Conservation (phyloP, 768 basidiomycete genomes). For the Suillus fuscotomentosus region DNA sequence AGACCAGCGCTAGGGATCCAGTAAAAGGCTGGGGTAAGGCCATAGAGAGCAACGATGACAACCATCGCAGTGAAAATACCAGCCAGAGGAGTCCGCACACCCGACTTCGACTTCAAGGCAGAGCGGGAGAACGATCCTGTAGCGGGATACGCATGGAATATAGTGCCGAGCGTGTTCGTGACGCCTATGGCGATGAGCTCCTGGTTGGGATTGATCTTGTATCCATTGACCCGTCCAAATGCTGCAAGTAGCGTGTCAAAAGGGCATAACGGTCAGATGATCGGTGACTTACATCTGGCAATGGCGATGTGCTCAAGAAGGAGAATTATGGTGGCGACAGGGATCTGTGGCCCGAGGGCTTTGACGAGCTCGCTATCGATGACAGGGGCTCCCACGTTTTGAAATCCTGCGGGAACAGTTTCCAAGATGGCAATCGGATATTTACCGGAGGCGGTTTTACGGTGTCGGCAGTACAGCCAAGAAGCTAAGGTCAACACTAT, state of each 20-base stretch:
- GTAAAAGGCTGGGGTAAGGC: conserved; percentile 88
- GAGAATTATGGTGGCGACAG: conserved; percentile 85
- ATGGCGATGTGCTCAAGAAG: conserved; percentile 97
- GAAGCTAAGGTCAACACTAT: conserved; percentile 84
- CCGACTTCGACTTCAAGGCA: conserved; percentile 93
- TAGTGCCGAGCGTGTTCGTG: conserved; percentile 85
- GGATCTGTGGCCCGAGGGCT: conserved; percentile 74
- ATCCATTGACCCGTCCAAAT: conserved; percentile 92
- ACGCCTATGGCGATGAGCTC: conserved; percentile 98
- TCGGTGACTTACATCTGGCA: conserved; percentile 69
- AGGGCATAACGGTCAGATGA: background rate
- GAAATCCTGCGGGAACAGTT: conserved; percentile 83
- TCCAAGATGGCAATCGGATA: conserved; percentile 84
- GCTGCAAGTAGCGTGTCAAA: conserved; percentile 44
- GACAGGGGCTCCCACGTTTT: conserved; percentile 47
- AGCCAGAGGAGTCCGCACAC: conserved; percentile 93
- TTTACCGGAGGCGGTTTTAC: conserved; percentile 52
- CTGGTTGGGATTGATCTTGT: conserved; percentile 92
- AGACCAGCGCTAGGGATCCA: conserved; percentile 83
- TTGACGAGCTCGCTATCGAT: conserved; percentile 52
- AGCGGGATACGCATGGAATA: conserved; percentile 92
- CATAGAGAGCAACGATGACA: conserved; percentile 93
- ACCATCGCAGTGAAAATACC: conserved; percentile 84
- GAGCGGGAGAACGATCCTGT: conserved; percentile 99
- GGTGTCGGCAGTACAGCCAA: conserved; percentile 78